A percentile compares a stretch with the other conserved stretches of the same genome.
phyloP scores from a whole-genome alignment of 164 flowering plant species.

The Vitis amurensis region DNA sequence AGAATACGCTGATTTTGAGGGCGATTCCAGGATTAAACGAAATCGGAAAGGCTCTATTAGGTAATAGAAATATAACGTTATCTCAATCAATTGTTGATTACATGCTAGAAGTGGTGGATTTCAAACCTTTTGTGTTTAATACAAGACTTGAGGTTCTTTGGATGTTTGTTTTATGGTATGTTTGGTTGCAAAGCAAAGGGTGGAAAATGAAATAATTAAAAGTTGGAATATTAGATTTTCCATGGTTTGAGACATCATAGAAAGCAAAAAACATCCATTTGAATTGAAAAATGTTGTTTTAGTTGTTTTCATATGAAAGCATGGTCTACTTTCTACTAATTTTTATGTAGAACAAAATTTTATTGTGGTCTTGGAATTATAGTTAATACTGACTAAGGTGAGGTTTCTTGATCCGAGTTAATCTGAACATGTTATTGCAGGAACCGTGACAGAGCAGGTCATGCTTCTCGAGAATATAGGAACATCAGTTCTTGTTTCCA shows the following conservation, averaged over 20 bases:
- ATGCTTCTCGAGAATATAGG: slow-evolving; percentile 99
- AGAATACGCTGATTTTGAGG: slow-evolving; percentile 68
- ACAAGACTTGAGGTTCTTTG: background rate
- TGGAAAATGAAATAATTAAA: background rate
- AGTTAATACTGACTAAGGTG: too few relatives aligned
- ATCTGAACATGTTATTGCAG: slow-evolving; percentile 38
- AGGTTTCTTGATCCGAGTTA: too few relatives aligned
- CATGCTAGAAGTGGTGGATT: background rate
- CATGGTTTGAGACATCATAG: too few relatives aligned
- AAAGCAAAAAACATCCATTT: too few relatives aligned
- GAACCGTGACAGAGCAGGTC: slow-evolving; percentile 82
- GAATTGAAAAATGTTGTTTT: too few relatives aligned
- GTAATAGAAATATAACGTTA: slow-evolving; percentile 21
- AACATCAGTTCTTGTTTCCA: slow-evolving; percentile 86
- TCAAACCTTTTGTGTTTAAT: background rate
- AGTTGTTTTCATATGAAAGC: too few relatives aligned
- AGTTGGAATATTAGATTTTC: background rate
- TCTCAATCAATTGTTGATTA: background rate
- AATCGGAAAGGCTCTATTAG: slow-evolving; percentile 54
- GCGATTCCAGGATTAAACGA: slow-evolving; percentile 74
- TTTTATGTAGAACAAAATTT: too few relatives aligned
- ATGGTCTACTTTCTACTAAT: too few relatives aligned
- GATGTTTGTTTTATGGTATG: background rate
- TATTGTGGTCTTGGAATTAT: too few relatives aligned
- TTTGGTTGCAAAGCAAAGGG: background rate